phyloP scores from a whole-genome alignment of 805 yeast species.

The Candida maesae region DNA sequence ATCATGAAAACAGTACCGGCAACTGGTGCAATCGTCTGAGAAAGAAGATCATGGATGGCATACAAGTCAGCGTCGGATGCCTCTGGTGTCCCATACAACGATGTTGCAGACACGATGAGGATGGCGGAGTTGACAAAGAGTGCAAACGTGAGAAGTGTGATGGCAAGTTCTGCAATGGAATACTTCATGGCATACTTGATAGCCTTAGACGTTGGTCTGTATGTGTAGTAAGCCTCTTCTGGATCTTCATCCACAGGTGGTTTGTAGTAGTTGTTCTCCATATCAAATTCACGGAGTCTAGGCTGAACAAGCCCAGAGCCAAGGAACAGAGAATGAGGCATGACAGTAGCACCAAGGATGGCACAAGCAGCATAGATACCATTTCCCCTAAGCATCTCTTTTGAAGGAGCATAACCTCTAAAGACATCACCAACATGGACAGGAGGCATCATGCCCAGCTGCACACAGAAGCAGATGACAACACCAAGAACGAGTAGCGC shows the following conservation, averaged over 20 bases:
- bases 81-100: constrained; percentile 65
- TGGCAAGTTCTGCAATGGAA: constrained; percentile 65
- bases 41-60: constrained; percentile 65
- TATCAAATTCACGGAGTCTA: constrained; percentile 70
- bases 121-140: constrained; percentile 84
- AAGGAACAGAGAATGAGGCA: constrained; percentile 85
- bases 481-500: constrained; percentile 68
- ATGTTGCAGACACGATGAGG: constrained; percentile 75
- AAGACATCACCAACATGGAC: constrained; percentile 43
- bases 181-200: constrained; percentile 67
- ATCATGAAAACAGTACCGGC: constrained; percentile 85
- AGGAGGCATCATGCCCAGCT: constrained; percentile 53
- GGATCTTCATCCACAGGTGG: constrained; percentile 24
- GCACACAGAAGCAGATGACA: constrained; percentile 73
- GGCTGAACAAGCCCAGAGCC: constrained; percentile 89
- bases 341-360: constrained; percentile 87
- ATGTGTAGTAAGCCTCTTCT: constrained; percentile 40
- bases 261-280: constrained; percentile 47
- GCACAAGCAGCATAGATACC: constrained; percentile 77
- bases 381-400: constrained; percentile 46
- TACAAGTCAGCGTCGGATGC: constrained; percentile 79
- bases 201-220: constrained; percentile 71
- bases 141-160: constrained; percentile 76
- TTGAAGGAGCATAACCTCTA: constrained; percentile 69
- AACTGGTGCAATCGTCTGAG: constrained; percentile 57